phyloP scores from a whole-genome alignment of 106 monocot species.

The Platanthera zijinensis region DNA sequence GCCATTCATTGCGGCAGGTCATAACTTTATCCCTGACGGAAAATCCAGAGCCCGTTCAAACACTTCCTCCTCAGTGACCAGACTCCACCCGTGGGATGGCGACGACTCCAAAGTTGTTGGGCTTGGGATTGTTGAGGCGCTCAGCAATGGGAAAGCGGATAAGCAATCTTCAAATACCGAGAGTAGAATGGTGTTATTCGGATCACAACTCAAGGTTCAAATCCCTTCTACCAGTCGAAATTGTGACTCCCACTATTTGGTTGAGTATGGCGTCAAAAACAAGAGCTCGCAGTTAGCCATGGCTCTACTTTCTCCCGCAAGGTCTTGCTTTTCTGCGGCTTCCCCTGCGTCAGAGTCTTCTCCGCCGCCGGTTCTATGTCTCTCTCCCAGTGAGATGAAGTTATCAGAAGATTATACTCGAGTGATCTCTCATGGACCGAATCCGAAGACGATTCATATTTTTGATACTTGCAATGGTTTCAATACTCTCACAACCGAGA shows the following conservation, averaged over 20 bases:
- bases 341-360: background rate
- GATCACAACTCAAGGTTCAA: slow-evolving; percentile 72
- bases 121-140: slow-evolving; percentile 59
- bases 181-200: slow-evolving; percentile 50
- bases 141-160: slow-evolving; percentile 19
- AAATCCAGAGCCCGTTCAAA: slow-evolving; percentile 7
- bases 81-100: background rate
- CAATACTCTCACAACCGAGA: background rate
- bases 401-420: slow-evolving; percentile 73
- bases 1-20: slow-evolving; percentile 7
- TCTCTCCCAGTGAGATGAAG: slow-evolving; percentile 39
- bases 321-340: slow-evolving; percentile 7
- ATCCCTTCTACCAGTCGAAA: slow-evolving; percentile 19
- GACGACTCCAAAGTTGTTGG: background rate
- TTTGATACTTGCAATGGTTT: slow-evolving; percentile 40
- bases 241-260: slow-evolving; percentile 13
- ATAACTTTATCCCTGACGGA: slow-evolving; percentile 1
- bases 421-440: slow-evolving; percentile 52
- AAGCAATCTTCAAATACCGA: slow-evolving; percentile 17
- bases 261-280: slow-evolving; percentile 66
- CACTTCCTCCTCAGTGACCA: background rate
- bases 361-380: background rate
- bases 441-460: slow-evolving; percentile 54
- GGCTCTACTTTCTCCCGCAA: slow-evolving; percentile 32
- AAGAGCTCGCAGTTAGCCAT: slow-evolving; percentile 26